Evolutionary conservation across 352 stramenopile species (phyloP).

Genomic region (Thraustotheca clavata): DNA sequence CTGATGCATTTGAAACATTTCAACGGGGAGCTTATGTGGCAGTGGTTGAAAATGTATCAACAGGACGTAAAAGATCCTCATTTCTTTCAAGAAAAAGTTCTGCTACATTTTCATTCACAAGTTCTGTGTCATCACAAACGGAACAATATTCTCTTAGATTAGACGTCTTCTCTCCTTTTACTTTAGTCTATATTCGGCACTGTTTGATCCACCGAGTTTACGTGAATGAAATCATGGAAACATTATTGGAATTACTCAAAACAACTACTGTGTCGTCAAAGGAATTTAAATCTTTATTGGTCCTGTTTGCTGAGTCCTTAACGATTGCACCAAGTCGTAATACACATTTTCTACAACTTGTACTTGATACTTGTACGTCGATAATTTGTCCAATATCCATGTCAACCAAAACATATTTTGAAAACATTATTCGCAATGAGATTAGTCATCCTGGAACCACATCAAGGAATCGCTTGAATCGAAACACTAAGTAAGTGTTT

Average conservation of each 20-base stretch:
- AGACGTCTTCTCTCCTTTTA: background rate
- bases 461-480: no score
- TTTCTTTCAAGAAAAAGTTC: no score
- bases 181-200: background rate
- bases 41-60: background rate
- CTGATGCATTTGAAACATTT: background rate
- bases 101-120: no score
- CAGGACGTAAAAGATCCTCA: background rate
- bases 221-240: background rate
- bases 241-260: background rate
- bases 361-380: background rate
- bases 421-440: constrained; percentile 6
- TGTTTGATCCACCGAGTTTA: background rate
- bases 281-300: background rate
- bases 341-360: background rate
- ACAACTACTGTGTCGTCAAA: background rate
- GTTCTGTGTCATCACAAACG: no score
- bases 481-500: no score
- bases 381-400: background rate
- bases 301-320: background rate
- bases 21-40: background rate
- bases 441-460: constrained; percentile 26
- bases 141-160: background rate
- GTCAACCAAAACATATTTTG: constrained; percentile 22
- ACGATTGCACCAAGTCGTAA: background rate